A percentile compares a stretch with the other conserved stretches of the same genome.
These are phyloP conservation scores for Ustilago lituana DNA, from an alignment of 1,284 basidiomycete genomes.

Conservation along the genomic window DNA sequence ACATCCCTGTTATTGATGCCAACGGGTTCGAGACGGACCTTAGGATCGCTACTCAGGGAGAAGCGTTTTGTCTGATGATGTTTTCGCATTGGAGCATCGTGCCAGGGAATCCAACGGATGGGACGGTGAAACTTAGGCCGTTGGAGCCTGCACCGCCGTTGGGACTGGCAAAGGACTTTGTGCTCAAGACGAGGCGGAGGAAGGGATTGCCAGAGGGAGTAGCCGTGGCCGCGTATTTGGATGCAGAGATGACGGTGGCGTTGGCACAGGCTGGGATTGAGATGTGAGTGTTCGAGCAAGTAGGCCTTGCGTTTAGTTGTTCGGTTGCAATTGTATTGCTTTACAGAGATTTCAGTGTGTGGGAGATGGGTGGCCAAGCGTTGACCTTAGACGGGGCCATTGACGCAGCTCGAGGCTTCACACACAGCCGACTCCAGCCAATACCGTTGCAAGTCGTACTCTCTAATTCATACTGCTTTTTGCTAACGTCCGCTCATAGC, in stretches of 20 bases:
- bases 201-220: slow-evolving; percentile 71
- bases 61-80: slow-evolving; percentile 93
- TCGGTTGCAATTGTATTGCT: too few species aligned
- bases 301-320: too few species aligned
- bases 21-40: slow-evolving; percentile 99
- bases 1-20: slow-evolving; percentile 97
- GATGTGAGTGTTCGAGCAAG: slow-evolving; percentile 13
- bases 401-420: too few species aligned
- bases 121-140: slow-evolving; percentile 90
- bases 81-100: slow-evolving; percentile 99
- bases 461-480: too few species aligned
- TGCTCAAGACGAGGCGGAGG: slow-evolving; percentile 92
- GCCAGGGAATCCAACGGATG: slow-evolving; percentile 96
- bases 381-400: too few species aligned
- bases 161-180: slow-evolving; percentile 78
- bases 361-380: too few species aligned
- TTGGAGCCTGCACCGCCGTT: slow-evolving; percentile 96
- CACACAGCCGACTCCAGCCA: too few species aligned
- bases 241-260: slow-evolving; percentile 63
- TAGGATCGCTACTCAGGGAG: slow-evolving; percentile 94
- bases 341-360: too few species aligned
- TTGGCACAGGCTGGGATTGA: slow-evolving; percentile 61
- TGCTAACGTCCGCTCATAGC: too few species aligned
- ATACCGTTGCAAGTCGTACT: too few species aligned
- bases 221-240: slow-evolving; percentile 57